Evolutionary conservation across 169 alveolate species (phyloP), one percentile per base, ranked within the genome.

Genomic region (Eimeria brunetti): DNA sequence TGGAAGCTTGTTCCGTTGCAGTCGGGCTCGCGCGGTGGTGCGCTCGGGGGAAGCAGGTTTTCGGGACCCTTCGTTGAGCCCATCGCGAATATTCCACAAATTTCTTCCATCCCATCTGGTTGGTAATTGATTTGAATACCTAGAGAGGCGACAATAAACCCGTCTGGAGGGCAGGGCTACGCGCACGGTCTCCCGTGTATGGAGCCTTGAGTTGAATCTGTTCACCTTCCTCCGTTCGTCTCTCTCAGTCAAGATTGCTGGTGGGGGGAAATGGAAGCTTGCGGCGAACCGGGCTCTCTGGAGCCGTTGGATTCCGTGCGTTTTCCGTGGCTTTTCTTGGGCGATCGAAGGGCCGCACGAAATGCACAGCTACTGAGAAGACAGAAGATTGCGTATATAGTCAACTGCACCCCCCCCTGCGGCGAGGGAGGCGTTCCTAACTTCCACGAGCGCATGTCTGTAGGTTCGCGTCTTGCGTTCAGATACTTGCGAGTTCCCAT

Each of bases 241-340:
- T 11, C n/a, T 78, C 11, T 44, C 22, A 46, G 27, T 4, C 88
- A 24, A 49, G 44, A 30, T 49, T 30, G 20, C 38, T 11, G 38
- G 30, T 46, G 18, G 18, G 67, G 67, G 88, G 30, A 78, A 36
- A 86, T 86, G 92, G 78, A 27, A 41, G 64, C 81, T 20, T 33
- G 14, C 53, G 64, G 44, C 30, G 62, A 44, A 18, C n/a, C 78
- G n/a, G 38, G 78, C 67, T 22, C 16, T 62, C 81, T 86, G 81
- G 64, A 86, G 76, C 96, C 96, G 0, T 88, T 95, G 49, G 95
- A 89, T 51, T 88, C 91, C 41, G 94, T 36, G 51, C 62, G 76
- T 20, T 95, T 95, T 27, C 90, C 97, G n/a, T 95, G 97, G 97
- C 92, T 95, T 27, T 95, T 73, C 71, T 51, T 83, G 73, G 97